phyloP scores from a whole-genome alignment of 2,329 filamentous ascomycete species.

The Colletotrichum sp. region DNA sequence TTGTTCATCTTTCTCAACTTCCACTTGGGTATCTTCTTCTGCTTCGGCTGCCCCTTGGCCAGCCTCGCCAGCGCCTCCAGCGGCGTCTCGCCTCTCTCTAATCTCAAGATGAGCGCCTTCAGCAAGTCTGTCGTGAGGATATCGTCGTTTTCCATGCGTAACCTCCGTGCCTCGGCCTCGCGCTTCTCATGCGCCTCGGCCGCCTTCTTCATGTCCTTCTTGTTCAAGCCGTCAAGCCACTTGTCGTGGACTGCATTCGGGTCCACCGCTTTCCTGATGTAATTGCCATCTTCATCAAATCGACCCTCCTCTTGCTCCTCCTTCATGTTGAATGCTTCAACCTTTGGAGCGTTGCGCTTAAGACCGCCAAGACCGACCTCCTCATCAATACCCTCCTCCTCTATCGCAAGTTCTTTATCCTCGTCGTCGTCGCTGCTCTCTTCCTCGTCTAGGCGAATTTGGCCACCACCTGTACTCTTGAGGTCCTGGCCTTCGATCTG shows the following conservation, averaged over 20 bases:
- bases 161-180: slow-evolving; percentile 75
- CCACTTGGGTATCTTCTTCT: slow-evolving; percentile 65
- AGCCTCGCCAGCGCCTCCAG: slow-evolving; percentile 86
- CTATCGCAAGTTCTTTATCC: slow-evolving; percentile 75
- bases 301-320: slow-evolving; percentile 89
- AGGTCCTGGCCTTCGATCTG: slow-evolving; percentile 82
- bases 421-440: slow-evolving; percentile 66
- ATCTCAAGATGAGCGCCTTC: slow-evolving; percentile 69
- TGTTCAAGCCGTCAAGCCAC: slow-evolving; percentile 91
- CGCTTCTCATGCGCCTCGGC: slow-evolving; percentile 86
- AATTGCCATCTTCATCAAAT: slow-evolving; percentile 93
- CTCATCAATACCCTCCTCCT: slow-evolving; percentile 80
- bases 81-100: slow-evolving; percentile 84
- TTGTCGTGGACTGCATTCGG: slow-evolving; percentile 89
- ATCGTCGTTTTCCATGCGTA: slow-evolving; percentile 75
- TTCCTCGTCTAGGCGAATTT: slow-evolving; percentile 65
- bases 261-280: slow-evolving; percentile 84
- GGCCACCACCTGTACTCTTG: slow-evolving; percentile 74
- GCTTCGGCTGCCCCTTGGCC: slow-evolving; percentile 66
- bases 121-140: slow-evolving; percentile 77
- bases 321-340: slow-evolving; percentile 96
- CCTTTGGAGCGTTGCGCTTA: slow-evolving; percentile 89
- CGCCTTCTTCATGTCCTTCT: slow-evolving; percentile 90
- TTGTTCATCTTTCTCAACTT: slow-evolving; percentile 72
- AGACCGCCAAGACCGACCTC: slow-evolving; percentile 90